These are phyloP conservation scores for Lactarius vividus DNA, from an alignment of 768 basidiomycete species.

Conservation along the genomic window DNA sequence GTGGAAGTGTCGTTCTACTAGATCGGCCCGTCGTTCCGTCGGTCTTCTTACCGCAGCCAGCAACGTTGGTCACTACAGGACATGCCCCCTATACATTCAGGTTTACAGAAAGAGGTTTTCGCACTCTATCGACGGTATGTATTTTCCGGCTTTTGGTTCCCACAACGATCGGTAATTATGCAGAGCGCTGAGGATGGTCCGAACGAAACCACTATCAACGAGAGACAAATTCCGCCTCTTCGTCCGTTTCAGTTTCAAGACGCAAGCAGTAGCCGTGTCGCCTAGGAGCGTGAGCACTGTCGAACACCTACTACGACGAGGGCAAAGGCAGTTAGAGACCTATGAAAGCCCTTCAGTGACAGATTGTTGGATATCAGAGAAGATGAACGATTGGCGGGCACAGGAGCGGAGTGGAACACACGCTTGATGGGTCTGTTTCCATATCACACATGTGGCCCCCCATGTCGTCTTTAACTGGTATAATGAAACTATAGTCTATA, in stretches of 20 bases:
- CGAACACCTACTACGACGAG: conserved; percentile 74
- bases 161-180: neutral
- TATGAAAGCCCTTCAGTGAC: conserved; percentile 65
- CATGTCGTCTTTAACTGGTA: neutral
- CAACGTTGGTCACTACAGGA: neutral
- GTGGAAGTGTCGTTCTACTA: neutral
- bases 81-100: conserved; percentile 41
- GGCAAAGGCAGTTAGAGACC: conserved; percentile 62
- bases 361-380: conserved; percentile 71
- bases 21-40: neutral
- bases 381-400: conserved; percentile 66
- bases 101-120: conserved; percentile 52
- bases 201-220: conserved; percentile 57
- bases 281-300: conserved; percentile 66
- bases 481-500: neutral
- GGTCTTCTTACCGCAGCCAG: neutral
- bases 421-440: neutral
- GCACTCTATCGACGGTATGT: conserved; percentile 53
- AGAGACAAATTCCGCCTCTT: conserved; percentile 66
- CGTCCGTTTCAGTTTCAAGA: conserved; percentile 67
- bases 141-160: conserved; percentile 1
- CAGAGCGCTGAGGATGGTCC: conserved; percentile 76
- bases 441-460: neutral
- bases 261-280: conserved; percentile 57
- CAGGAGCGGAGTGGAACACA: conserved; percentile 31